Conservation (phyloP, 768 basidiomycete species). For the Boletus tomentosulus region DNA sequence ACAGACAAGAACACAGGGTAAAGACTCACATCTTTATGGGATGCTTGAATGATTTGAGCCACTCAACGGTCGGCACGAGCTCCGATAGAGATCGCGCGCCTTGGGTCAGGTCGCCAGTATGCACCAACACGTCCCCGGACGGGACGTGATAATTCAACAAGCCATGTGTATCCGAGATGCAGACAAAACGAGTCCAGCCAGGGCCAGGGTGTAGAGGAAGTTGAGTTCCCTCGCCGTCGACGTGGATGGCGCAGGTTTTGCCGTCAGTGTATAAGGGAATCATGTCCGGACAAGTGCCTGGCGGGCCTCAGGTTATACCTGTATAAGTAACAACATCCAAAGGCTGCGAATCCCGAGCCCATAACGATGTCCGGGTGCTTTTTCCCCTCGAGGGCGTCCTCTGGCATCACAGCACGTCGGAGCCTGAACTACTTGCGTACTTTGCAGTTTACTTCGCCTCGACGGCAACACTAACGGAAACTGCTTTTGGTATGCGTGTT, state of each 20-base stretch:
- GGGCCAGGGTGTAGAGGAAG: conserved; percentile 30
- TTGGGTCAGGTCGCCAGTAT: conserved; percentile 55
- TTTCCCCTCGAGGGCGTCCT: too few species aligned
- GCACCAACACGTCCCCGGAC: conserved; percentile 60
- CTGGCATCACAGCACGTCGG: too few species aligned
- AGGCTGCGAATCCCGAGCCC: too few species aligned
- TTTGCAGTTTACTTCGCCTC: too few species aligned
- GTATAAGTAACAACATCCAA: too few species aligned
- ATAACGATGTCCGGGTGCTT: too few species aligned
- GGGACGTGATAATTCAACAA: conserved; percentile 41
- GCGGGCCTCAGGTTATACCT: too few species aligned
- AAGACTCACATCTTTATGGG: conserved; percentile 51
- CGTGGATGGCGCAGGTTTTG: conserved; percentile 12
- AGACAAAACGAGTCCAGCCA: conserved; percentile 34
- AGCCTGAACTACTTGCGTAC: too few species aligned
- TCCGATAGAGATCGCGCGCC: conserved; percentile 37
- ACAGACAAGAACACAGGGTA: neutral
- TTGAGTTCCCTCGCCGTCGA: conserved; percentile 14
- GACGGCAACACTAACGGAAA: too few species aligned
- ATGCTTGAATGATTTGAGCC: conserved; percentile 56
- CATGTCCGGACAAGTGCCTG: too few species aligned
- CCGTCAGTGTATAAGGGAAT: neutral
- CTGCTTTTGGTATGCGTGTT: too few species aligned
- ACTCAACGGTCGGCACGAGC: conserved; percentile 49
- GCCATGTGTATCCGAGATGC: conserved; percentile 32